Evolutionary conservation across 257 asterid genomes (phyloP).

Genomic region (Paraleonurus japonicus): DNA sequence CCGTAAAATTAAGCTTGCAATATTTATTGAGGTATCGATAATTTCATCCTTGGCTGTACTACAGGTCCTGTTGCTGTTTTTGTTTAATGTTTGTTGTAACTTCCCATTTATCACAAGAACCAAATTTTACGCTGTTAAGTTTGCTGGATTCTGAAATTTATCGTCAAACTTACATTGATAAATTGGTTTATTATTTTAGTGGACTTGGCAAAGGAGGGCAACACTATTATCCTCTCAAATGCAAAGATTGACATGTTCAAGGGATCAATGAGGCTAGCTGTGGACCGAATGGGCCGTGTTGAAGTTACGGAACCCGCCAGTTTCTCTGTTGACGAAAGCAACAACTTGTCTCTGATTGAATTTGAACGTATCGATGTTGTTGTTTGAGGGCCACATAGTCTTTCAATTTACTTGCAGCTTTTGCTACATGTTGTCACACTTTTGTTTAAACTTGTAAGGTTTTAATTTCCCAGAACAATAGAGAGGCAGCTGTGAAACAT

Average conservation of each 20-base stretch:
- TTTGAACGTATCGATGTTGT: constrained; percentile 71
- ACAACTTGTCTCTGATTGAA: constrained; percentile 70
- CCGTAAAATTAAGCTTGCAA: too few species aligned
- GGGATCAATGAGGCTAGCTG: constrained; percentile 84
- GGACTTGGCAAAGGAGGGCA: constrained; percentile 67
- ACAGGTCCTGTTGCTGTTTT: not conserved
- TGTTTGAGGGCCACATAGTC: constrained; percentile 32
- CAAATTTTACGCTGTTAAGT: not conserved
- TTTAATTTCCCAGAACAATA: not conserved
- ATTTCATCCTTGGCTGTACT: too few species aligned
- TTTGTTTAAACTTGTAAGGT: constrained; percentile 23
- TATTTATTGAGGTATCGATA: too few species aligned
- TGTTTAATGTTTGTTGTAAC: not conserved
- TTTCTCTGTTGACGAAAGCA: constrained; percentile 55
- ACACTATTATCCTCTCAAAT: constrained; percentile 55
- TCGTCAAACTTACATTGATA: constrained; percentile 7
- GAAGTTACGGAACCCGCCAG: constrained; percentile 53
- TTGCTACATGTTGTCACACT: constrained; percentile 19
- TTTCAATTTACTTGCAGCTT: constrained; percentile 21
- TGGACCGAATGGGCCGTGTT: constrained; percentile 63
- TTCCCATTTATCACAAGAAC: not conserved
- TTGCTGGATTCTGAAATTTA: not conserved
- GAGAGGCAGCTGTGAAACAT: constrained; percentile 6
- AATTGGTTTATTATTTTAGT: constrained; percentile 37
- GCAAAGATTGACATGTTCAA: constrained; percentile 80